Base-by-base conservation (phyloP, 148 eudicot species). In the Pouteria glomerata region DNA sequence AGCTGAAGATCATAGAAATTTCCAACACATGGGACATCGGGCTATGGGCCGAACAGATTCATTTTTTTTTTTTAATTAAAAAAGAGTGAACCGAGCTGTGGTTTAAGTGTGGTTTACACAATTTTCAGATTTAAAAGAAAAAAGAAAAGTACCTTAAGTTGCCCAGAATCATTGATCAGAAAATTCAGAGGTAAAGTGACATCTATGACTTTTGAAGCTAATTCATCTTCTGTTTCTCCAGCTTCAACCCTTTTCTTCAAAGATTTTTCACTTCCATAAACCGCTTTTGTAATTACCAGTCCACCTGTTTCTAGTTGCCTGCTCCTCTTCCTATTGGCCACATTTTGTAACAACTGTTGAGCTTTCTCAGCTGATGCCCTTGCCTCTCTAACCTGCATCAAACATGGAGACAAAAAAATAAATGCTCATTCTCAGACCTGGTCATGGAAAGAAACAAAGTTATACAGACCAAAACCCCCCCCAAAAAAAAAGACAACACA, bases 351-450 rank as follows among this genome's bases (percentile, higher is more conserved):
- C 60, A 95, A 80, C 55, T 88, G 85, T 63, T 95, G 99, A 75
- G 99, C 90, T 88, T 95, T 91, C 80, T 85, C 83, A 21, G 99
- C 97, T 77, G 96, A 87, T 65, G 80, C 83, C 77, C 78, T 88
- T 35, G 96, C 87, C 84, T 91, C 89, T 73, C 48, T 82, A 74
- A 95, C 99, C 99, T 95, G 75, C 33, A 51, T 33, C n/a, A 19
- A 67, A 48, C 57, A 64, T 15, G 30, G 35, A 47, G 52, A 51
- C 47, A 15, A 37, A 48, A 69, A 39, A 39, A 47, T 0, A 12
- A 19, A 24, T 21, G 31, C 3, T 27, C 4, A 48, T 51, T 21
- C 27, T 23, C 51, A n/a, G 44, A 50, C 8, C 30, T 6, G 61
- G 23, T 16, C 24, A 56, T 10, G 15, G 42, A 69, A 69, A 51